Evolutionary conservation across 1,139 yeast species (phyloP).

Genomic region (Geotrichum citri-aurantii): DNA sequence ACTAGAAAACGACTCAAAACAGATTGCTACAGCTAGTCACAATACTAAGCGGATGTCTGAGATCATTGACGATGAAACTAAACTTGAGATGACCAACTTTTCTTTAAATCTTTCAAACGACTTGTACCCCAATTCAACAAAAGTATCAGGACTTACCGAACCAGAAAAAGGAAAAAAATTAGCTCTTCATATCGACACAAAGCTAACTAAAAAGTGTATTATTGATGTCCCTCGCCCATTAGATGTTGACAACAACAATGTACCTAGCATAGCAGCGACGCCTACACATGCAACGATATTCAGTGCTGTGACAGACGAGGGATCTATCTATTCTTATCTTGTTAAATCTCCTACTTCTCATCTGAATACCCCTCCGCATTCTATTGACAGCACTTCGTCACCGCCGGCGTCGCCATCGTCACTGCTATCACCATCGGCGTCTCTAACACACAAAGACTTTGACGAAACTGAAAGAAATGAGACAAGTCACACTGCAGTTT

Average conservation of each 20-base stretch:
- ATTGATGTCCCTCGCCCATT: not conserved
- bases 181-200: not conserved
- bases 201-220: not conserved
- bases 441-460: not conserved
- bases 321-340: not conserved
- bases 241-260: not conserved
- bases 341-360: not conserved
- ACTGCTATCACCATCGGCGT: not conserved
- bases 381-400: not conserved
- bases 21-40: not conserved
- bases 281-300: not conserved
- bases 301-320: not conserved
- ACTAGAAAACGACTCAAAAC: not conserved
- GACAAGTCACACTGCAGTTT: not conserved
- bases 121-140: not conserved
- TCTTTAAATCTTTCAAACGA: not conserved
- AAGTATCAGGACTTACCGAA: not conserved
- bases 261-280: not conserved
- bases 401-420: not conserved
- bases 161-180: not conserved
- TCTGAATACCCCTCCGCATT: not conserved
- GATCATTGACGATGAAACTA: not conserved
- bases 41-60: not conserved
- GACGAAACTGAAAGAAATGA: not conserved
- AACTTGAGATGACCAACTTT: not conserved